Evolutionary conservation across 495 filamentous ascomycete species (phyloP).

Genomic region (Darksidea phi): DNA sequence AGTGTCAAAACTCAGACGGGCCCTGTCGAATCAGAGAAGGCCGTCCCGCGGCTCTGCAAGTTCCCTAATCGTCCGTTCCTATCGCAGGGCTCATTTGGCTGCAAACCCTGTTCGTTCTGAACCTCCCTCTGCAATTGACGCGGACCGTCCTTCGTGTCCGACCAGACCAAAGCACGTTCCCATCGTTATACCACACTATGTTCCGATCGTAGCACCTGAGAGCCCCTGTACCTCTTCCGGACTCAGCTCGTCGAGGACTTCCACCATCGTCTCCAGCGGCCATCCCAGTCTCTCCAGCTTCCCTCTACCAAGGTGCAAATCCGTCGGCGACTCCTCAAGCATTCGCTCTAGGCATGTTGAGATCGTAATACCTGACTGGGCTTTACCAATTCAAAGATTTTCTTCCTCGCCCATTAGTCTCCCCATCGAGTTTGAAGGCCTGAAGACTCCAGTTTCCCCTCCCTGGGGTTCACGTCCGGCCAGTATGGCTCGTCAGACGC

Average conservation of each 20-base stretch:
- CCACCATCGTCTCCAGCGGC: slow-evolving; percentile 27
- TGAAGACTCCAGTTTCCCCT: slow-evolving; percentile 9
- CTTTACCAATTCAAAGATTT: slow-evolving; percentile 38
- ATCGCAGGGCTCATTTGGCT: slow-evolving; percentile 21
- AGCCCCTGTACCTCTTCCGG: slow-evolving; percentile 30
- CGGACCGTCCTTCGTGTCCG: slow-evolving; percentile 24
- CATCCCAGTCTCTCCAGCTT: slow-evolving; percentile 34
- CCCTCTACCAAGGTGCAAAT: slow-evolving; percentile 34
- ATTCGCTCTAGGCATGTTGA: slow-evolving; percentile 42
- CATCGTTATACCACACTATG: slow-evolving; percentile 45
- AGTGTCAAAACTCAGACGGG: slow-evolving; percentile 12
- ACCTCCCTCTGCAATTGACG: slow-evolving; percentile 14
- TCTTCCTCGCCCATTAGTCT: slow-evolving; percentile 24
- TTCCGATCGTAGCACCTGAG: slow-evolving; percentile 33
- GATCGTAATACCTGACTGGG: slow-evolving; percentile 45
- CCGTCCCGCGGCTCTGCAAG: slow-evolving; percentile 28
- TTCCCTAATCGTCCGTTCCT: slow-evolving; percentile 17
- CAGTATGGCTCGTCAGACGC: slow-evolving; percentile 43
- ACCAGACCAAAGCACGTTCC: slow-evolving; percentile 45
- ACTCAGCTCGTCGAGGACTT: slow-evolving; percentile 29
- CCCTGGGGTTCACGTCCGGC: slow-evolving; percentile 25
- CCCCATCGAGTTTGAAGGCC: background rate
- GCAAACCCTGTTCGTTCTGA: slow-evolving; percentile 12
- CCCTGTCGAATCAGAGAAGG: slow-evolving; percentile 16
- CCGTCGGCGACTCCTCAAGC: slow-evolving; percentile 26